phyloP scores from a whole-genome alignment of 129 eudicot genomes.

The Dittrichia graveolens region DNA sequence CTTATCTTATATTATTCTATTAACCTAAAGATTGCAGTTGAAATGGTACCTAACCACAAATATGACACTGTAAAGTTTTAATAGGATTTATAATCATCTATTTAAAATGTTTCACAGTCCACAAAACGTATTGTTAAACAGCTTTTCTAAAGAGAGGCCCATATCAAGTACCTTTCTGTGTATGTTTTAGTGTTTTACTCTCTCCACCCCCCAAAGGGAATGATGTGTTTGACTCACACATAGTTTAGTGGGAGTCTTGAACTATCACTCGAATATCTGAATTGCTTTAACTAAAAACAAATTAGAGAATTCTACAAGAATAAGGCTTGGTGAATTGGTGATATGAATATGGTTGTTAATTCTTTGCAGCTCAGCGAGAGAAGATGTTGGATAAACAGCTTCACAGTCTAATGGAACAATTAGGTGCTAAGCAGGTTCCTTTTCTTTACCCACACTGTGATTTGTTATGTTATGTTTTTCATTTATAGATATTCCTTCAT shows the following conservation, averaged over 20 bases:
- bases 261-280: not conserved
- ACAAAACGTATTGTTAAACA: not conserved
- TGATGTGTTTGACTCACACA: not conserved
- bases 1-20: too few relatives aligned
- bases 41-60: not conserved
- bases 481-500: not conserved
- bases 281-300: not conserved
- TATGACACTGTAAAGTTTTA: not conserved
- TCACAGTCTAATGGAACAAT: conserved; percentile 85
- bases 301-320: not conserved
- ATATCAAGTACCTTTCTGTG: not conserved
- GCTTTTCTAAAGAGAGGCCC: not conserved
- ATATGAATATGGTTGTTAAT: not conserved
- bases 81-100: not conserved
- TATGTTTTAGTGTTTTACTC: conserved; percentile 2
- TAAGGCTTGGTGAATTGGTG: conserved; percentile 9
- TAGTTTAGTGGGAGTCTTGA: not conserved
- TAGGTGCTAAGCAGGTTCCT: conserved; percentile 82
- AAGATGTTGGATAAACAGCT: conserved; percentile 87
- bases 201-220: not conserved
- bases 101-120: not conserved
- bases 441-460: not conserved
- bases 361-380: conserved; percentile 80
- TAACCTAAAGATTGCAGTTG: not conserved
- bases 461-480: not conserved